Percentiles rank a stretch among this genome's conserved stretches.
Conservation (phyloP, 129 eudicot genomes). For the Centaurea solstitialis region DNA sequence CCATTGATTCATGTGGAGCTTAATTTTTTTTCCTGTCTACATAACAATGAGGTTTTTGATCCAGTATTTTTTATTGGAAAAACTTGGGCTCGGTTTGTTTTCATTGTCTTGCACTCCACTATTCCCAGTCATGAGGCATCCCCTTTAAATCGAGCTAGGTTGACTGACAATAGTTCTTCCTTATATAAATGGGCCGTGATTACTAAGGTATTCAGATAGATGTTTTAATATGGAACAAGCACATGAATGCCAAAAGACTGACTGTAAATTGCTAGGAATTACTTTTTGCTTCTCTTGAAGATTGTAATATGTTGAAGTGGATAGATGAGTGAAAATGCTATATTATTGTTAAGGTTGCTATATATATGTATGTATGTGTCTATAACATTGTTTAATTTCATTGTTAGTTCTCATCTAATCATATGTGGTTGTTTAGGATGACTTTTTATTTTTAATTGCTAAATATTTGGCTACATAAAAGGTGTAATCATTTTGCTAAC, state of each 20-base stretch:
- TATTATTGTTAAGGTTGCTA: not conserved
- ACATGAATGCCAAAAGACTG: not conserved
- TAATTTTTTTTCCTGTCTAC: not conserved
- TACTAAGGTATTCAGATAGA: not conserved
- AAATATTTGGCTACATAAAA: conserved; percentile 22
- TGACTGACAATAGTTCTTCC: not conserved
- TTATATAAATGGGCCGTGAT: not conserved
- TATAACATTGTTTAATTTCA: not conserved
- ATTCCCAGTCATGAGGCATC: not conserved
- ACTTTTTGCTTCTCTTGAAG: conserved; percentile 5
- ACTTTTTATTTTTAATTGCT: conserved; percentile 7
- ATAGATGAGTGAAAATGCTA: not conserved
- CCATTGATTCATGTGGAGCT: not conserved
- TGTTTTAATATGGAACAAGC: not conserved
- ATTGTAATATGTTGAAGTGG: not conserved
- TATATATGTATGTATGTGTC: not conserved
- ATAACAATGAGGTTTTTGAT: not conserved
- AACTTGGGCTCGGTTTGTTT: not conserved
- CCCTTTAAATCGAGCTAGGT: not conserved
- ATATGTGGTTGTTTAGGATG: conserved; percentile 9
- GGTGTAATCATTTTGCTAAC: conserved; percentile 35
- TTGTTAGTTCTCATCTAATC: conserved; percentile 9
- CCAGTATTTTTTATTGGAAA: not conserved
- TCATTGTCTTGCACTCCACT: not conserved
- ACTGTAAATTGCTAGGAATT: not conserved